Conservation (phyloP, 129 eudicot species). For the Artemisia tridentata region DNA sequence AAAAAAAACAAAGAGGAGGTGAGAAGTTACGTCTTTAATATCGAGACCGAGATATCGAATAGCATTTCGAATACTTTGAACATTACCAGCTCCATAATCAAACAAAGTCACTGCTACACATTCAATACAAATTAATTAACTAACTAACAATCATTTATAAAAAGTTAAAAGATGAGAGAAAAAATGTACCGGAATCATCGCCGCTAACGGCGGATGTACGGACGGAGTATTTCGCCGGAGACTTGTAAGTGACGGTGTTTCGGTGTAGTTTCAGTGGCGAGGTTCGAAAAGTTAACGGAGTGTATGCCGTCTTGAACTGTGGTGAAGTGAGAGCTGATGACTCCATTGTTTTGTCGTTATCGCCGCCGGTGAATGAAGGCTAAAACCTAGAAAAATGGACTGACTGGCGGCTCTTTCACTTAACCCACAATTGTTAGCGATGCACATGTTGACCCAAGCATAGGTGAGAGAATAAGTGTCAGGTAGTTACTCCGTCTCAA, state of each 20-base stretch:
- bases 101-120: constrained; percentile 78
- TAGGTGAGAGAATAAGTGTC: too few species aligned
- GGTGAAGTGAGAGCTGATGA: constrained; percentile 43
- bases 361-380: background rate
- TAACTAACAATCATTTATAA: background rate
- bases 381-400: background rate
- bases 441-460: too few species aligned
- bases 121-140: background rate
- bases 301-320: constrained; percentile 24
- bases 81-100: constrained; percentile 98
- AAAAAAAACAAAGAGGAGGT: too few species aligned
- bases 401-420: background rate
- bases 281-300: constrained; percentile 25
- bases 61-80: constrained; percentile 89
- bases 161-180: background rate
- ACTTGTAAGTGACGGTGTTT: constrained; percentile 34
- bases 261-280: constrained; percentile 11
- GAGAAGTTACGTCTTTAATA: constrained; percentile 62
- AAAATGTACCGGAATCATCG: constrained; percentile 49
- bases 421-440: too few species aligned
- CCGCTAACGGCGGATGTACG: constrained; percentile 53
- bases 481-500: too few species aligned
- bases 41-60: constrained; percentile 74
- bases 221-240: constrained; percentile 42
- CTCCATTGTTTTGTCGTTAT: constrained; percentile 35